Percentiles rank a stretch among this genome's conserved stretches.
Evolutionary conservation across 106 monocot genomes (phyloP).

Genomic region (Alisma plantagoaquatica): DNA sequence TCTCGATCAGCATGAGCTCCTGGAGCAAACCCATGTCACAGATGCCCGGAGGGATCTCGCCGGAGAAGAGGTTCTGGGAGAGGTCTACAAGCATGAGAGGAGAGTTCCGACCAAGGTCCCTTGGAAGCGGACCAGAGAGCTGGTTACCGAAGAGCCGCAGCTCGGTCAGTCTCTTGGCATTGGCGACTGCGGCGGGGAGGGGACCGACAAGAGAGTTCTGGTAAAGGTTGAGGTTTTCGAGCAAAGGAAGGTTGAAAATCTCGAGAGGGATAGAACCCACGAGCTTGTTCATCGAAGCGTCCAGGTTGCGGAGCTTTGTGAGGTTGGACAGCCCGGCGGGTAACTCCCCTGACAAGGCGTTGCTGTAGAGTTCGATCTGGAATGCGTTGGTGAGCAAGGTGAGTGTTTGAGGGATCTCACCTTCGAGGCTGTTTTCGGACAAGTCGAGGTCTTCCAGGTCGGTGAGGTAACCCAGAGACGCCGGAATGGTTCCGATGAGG

Average conservation of each 20-base stretch:
- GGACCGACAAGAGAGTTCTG: conserved; percentile 33
- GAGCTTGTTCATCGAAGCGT: conserved; percentile 51
- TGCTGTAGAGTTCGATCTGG: conserved; percentile 75
- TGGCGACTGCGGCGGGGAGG: conserved; percentile 25
- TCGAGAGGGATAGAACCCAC: conserved; percentile 47
- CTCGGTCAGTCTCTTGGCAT: conserved; percentile 28
- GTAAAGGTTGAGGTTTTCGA: conserved; percentile 59
- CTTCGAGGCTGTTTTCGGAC: conserved; percentile 23
- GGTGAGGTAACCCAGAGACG: conserved; percentile 25
- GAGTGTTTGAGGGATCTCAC: conserved; percentile 33
- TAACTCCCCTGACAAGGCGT: conserved; percentile 42
- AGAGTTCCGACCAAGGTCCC: conserved; percentile 36
- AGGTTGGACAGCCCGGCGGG: conserved; percentile 50
- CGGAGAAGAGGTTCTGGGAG: conserved; percentile 51
- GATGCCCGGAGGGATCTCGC: conserved; percentile 47
- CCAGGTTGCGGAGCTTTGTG: conserved; percentile 25
- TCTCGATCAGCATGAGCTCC: conserved; percentile 41
- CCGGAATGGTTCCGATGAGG: conserved; percentile 51
- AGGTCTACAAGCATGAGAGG: conserved; percentile 43
- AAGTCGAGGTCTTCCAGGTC: conserved; percentile 44
- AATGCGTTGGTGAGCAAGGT: conserved; percentile 25
- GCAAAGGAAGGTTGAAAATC: conserved; percentile 33
- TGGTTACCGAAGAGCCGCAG: conserved; percentile 50
- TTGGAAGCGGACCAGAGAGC: conserved; percentile 48
- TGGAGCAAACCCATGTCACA: conserved; percentile 43